Evolutionary conservation across 148 eudicot genomes (phyloP), one percentile per base, ranked within the genome.

Genomic region (Vaccinium macrocarpon): DNA sequence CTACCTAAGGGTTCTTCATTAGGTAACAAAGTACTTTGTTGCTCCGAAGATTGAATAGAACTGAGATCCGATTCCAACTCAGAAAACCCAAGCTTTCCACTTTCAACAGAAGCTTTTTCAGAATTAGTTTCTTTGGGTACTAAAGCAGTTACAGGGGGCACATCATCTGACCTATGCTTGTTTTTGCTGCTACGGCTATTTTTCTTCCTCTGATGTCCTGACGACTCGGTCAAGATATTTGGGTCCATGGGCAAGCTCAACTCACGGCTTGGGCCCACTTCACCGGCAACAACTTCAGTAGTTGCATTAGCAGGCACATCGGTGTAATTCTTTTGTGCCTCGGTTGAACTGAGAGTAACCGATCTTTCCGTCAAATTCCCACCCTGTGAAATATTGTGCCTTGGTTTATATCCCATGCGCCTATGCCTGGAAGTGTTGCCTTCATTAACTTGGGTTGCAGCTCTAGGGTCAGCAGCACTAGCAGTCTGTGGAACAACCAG

Each of bases 121-220:
- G 82, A 77, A 84, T 79, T 78, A 83, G 79, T 55, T 75, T 92
- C 91, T 79, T 85, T 89, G 16, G 86, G 85, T 53, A 75, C 38
- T 81, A 84, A 79, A 87, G 89, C 86, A 70, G 87, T 48, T 16
- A 70, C 81, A 59, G 85, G 50, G 18, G 88, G 61, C 61, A 84
- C 83, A 76, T 87, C 91, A 62, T 92, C 97, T 59, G 82, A 85
- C 91, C 89, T 95, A 66, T 89, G 90, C 86, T 91, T 93, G 85
- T 82, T 93, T 87, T 94, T 97, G 81, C 87, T 88, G 90, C 76
- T 86, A 88, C 84, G 87, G 85, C 71, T 85, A 83, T 8, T 83
- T 88, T 85, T 93, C 90, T 83, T 95, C 87, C 84, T 95, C 42
- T 87, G 93, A 57, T 87, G 93, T 52, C 85, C 87, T 8, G 89